A percentile compares a stretch with the other conserved stretches of the same genome.
phyloP scores from a whole-genome alignment of 2,329 filamentous ascomycete genomes.

The Leptodontidium sp. region DNA sequence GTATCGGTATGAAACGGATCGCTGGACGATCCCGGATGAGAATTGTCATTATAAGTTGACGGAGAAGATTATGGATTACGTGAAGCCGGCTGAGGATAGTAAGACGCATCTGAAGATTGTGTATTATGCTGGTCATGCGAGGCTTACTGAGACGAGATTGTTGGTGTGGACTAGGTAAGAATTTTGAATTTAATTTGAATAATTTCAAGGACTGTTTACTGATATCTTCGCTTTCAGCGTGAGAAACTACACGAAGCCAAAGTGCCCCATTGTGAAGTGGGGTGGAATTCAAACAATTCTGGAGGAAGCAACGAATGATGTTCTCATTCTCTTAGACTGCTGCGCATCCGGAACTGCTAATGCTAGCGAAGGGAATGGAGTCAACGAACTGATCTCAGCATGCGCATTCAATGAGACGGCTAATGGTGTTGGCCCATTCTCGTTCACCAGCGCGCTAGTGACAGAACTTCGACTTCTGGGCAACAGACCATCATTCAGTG shows the following conservation, averaged over 20 bases:
- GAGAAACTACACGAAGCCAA: conserved; percentile 22
- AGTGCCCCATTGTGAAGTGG: conserved; percentile 32
- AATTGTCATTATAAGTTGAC: conserved; percentile 64
- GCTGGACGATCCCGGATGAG: conserved; percentile 65
- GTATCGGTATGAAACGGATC: conserved; percentile 64
- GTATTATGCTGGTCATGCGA: conserved; percentile 68
- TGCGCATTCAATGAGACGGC: conserved; percentile 59
- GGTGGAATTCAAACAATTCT: conserved; percentile 53
- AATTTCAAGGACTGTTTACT: background rate
- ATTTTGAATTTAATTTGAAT: background rate
- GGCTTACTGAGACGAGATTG: conserved; percentile 60
- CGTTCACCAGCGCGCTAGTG: conserved; percentile 29
- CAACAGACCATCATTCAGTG: conserved; percentile 26
- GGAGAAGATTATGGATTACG: conserved; percentile 62
- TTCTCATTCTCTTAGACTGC: conserved; percentile 65
- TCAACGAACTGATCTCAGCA: conserved; percentile 54
- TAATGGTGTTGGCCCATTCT: conserved; percentile 46
- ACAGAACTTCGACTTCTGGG: conserved; percentile 24
- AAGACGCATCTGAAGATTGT: conserved; percentile 66
- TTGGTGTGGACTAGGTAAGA: conserved; percentile 68
- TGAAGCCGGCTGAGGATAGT: conserved; percentile 56
- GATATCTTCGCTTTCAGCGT: conserved; percentile 6
- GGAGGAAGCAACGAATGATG: conserved; percentile 64
- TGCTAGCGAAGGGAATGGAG: conserved; percentile 30
- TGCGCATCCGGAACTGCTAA: conserved; percentile 52